These are phyloP conservation scores for Cyclotella atomus DNA, from an alignment of 108 stramenopile species.

Conservation along the genomic window DNA sequence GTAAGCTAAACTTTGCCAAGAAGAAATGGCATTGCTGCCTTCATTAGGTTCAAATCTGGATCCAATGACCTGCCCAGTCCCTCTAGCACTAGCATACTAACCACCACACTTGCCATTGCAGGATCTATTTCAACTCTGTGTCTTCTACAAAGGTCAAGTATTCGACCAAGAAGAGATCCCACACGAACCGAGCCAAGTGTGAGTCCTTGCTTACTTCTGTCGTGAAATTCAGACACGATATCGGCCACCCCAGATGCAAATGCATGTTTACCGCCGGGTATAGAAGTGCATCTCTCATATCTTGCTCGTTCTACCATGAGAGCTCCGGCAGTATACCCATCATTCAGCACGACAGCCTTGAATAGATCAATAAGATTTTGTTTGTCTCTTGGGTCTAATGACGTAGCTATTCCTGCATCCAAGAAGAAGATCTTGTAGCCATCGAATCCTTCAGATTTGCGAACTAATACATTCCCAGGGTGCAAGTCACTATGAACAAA, in stretches of 20 bases:
- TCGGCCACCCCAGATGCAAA: constrained; percentile 79
- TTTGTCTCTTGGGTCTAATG: constrained; percentile 66
- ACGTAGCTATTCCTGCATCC: constrained; percentile 88
- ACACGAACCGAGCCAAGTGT: constrained; percentile 88
- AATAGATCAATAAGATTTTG: constrained; percentile 85
- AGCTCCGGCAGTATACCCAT: constrained; percentile 79
- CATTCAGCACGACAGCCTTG: constrained; percentile 82
- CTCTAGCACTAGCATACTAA: constrained; percentile 89
- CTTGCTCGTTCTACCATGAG: constrained; percentile 92
- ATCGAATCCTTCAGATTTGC: constrained; percentile 22
- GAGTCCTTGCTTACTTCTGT: constrained; percentile 77
- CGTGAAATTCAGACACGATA: constrained; percentile 90
- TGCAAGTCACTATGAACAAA: constrained; percentile 82
- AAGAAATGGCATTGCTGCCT: constrained; percentile 84
- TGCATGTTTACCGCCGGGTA: constrained; percentile 77
- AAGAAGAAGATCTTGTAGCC: constrained; percentile 77
- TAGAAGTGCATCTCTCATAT: constrained; percentile 81
- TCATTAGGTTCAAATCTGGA: constrained; percentile 82
- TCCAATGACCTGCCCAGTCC: constrained; percentile 87
- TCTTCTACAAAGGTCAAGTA: constrained; percentile 82
- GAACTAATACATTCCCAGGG: constrained; percentile 67
- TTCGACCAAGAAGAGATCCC: constrained; percentile 70
- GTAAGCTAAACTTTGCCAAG: constrained; percentile 55
- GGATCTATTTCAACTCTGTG: constrained; percentile 92
- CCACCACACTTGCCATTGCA: constrained; percentile 85